These are phyloP conservation scores for Fraxinus paxiana DNA, from an alignment of 305 asterid genomes.

Conservation along the genomic window DNA sequence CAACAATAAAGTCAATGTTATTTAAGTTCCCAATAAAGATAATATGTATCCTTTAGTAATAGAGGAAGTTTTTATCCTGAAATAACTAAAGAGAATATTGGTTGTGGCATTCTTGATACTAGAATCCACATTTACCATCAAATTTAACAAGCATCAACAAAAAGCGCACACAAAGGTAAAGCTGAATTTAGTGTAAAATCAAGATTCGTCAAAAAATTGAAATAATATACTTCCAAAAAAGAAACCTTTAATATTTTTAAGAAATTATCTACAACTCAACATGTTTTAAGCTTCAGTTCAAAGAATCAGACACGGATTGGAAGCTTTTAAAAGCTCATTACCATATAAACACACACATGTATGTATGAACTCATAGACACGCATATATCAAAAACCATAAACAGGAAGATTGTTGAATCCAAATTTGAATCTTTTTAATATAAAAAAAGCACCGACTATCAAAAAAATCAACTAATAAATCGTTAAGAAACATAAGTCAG, in stretches of 20 bases:
- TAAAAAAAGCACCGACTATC: background rate
- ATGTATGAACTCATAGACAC: background rate
- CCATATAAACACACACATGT: background rate
- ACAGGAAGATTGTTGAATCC: background rate
- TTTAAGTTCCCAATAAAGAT: background rate
- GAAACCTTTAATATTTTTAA: background rate
- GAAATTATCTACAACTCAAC: background rate
- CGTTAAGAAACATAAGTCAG: background rate
- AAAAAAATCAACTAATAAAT: background rate
- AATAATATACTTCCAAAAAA: background rate
- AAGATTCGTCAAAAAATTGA: background rate
- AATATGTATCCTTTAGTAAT: background rate
- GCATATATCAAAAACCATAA: background rate
- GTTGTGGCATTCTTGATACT: background rate
- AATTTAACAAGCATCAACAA: background rate
- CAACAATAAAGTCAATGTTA: background rate
- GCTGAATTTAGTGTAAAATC: background rate
- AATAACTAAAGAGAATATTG: background rate
- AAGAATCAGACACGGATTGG: background rate
- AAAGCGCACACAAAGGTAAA: background rate
- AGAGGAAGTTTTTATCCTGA: background rate
- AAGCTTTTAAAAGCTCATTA: background rate
- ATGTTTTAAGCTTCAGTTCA: background rate
- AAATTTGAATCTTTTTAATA: background rate
- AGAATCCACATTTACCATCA: background rate